Percentiles rank a stretch among this genome's conserved stretches.
phyloP scores from a whole-genome alignment of 495 filamentous ascomycete species.

The Aspergillus bertholletiae region DNA sequence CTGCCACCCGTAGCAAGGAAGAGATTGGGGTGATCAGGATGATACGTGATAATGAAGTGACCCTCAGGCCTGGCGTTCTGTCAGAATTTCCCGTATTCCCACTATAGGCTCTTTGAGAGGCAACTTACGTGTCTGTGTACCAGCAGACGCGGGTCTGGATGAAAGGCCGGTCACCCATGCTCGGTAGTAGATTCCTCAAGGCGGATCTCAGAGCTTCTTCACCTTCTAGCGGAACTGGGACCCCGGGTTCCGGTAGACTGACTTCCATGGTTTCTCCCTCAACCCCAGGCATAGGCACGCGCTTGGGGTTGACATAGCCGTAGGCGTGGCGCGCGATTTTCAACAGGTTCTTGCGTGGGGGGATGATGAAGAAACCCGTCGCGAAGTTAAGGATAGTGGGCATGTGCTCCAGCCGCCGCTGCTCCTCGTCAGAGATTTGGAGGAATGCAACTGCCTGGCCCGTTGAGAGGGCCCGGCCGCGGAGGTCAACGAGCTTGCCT shows the following conservation, averaged over 20 bases:
- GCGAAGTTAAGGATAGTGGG: constrained; percentile 78
- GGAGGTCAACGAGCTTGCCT: constrained; percentile 67
- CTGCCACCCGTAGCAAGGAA: constrained; percentile 83
- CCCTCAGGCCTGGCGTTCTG: constrained; percentile 49
- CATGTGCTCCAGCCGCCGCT: constrained; percentile 55
- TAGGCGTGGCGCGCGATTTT: constrained; percentile 82
- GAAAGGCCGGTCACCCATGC: constrained; percentile 62
- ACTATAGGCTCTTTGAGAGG: not conserved
- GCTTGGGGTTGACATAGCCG: constrained; percentile 71
- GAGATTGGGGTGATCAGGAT: constrained; percentile 61
- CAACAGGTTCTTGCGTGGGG: constrained; percentile 64
- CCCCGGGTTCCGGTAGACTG: constrained; percentile 35
- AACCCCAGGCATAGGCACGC: constrained; percentile 35
- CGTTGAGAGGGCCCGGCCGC: constrained; percentile 70
- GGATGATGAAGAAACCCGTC: constrained; percentile 80
- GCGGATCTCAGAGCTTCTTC: constrained; percentile 57
- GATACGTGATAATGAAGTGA: constrained; percentile 78
- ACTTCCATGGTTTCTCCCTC: constrained; percentile 32
- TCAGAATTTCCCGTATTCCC: not conserved
- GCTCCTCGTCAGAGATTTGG: constrained; percentile 63
- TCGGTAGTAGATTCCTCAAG: constrained; percentile 59
- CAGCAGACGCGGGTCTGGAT: constrained; percentile 73
- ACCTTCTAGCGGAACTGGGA: constrained; percentile 55
- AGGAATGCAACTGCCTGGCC: constrained; percentile 82
- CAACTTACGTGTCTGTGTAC: constrained; percentile 73